Evolutionary conservation across 257 asterid genomes (phyloP).

Genomic region (Solanum chilense): DNA sequence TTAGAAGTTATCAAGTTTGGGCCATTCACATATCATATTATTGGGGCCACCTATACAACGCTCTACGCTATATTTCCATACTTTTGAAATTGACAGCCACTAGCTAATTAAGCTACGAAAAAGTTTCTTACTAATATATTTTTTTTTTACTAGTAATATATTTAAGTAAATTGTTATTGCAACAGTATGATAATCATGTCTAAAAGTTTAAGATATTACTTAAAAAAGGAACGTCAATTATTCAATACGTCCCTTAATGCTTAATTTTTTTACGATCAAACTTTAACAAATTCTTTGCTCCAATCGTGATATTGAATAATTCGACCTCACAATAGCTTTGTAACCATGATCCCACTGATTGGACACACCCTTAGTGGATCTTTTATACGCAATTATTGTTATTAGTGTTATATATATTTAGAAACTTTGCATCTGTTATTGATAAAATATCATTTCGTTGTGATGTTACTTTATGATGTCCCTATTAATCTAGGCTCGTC

Average conservation of each 20-base stretch:
- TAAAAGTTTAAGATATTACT: neutral
- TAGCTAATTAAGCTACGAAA: neutral
- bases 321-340: neutral
- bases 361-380: neutral
- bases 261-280: neutral
- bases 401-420: neutral
- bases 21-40: constrained; percentile 3
- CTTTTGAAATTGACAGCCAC: constrained; percentile 3
- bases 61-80: neutral
- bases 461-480: neutral
- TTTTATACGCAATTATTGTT: neutral
- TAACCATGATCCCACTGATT: neutral
- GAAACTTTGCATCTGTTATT: neutral
- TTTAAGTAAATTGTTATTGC: neutral
- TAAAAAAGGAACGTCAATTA: too few relatives aligned
- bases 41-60: constrained; percentile 8
- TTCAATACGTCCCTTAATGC: neutral
- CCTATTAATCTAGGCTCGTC: constrained; percentile 4
- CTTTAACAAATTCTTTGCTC: neutral
- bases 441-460: neutral
- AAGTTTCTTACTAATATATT: neutral
- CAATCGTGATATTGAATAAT: neutral
- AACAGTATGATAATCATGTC: neutral
- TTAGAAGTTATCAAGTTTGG: neutral
- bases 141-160: too few relatives aligned